Conservation (phyloP, 2,329 filamentous ascomycete genomes). For the Alternaria angustiovoidea region DNA sequence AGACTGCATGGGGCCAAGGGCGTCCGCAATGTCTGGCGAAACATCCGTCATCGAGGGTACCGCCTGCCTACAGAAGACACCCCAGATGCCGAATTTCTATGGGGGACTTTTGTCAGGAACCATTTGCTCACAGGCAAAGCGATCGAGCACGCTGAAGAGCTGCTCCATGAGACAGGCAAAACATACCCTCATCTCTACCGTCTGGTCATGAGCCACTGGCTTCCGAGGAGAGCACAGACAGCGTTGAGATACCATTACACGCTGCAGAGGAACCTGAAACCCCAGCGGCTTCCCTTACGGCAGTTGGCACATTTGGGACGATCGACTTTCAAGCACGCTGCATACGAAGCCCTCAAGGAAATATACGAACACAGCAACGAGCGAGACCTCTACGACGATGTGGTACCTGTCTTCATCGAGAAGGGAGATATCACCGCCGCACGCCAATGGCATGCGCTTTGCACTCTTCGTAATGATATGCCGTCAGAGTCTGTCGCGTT, state of each 20-base stretch:
- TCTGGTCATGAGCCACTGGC: slow-evolving; percentile 54
- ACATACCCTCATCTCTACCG: slow-evolving; percentile 53
- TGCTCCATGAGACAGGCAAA: slow-evolving; percentile 51
- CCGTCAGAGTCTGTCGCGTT: slow-evolving; percentile 47
- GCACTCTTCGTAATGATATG: slow-evolving; percentile 47
- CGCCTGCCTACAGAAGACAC: slow-evolving; percentile 52
- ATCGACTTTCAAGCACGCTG: slow-evolving; percentile 18
- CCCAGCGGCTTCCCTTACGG: slow-evolving; percentile 37
- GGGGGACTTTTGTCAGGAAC: slow-evolving; percentile 56
- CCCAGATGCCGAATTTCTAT: slow-evolving; percentile 53
- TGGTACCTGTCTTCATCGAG: slow-evolving; percentile 47
- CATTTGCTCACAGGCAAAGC: slow-evolving; percentile 47
- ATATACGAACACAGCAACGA: slow-evolving; percentile 52
- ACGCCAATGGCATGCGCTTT: slow-evolving; percentile 53
- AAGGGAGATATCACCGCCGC: slow-evolving; percentile 33
- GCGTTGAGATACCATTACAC: slow-evolving; percentile 38
- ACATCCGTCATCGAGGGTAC: slow-evolving; percentile 47
- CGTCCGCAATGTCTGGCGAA: slow-evolving; percentile 55
- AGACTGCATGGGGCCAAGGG: slow-evolving; percentile 54
- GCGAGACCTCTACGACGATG: slow-evolving; percentile 53
- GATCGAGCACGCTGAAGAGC: slow-evolving; percentile 51
- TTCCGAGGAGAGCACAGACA: slow-evolving; percentile 25
- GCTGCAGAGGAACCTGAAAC: slow-evolving; percentile 33
- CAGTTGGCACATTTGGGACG: slow-evolving; percentile 22
- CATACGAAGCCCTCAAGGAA: slow-evolving; percentile 40